Base-by-base conservation (phyloP, 2,329 filamentous ascomycete species). In the Fusarium odoratissimum region DNA sequence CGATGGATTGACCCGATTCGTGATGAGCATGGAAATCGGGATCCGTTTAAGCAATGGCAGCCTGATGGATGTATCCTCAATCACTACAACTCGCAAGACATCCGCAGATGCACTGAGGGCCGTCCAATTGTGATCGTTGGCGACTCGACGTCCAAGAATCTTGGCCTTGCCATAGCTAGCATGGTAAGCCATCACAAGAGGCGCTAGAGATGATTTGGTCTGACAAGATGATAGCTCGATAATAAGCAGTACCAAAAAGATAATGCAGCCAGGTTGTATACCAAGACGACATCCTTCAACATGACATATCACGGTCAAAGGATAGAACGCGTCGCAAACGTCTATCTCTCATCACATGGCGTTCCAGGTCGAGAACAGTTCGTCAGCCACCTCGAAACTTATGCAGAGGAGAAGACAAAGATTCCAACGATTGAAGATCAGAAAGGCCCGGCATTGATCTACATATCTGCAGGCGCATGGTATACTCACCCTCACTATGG, bases 21-120 rank as follows among this genome's bases (percentile, higher is more conserved):
- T 6, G 54, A 77, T 74, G 66, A 70, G 57, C 45, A 73, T 73
- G 73, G 74, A 69, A 73, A 70, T 69, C 72, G 64, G 52, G 75
- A 41, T 64, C 77, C 54, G 64, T 13, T 86, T 83, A 72, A 78
- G 82, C 49, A 83, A 84, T 91, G 90, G 90, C 87, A 90, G 64
- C 87, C 89, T 4, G 83, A 83, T 25, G 87, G 87, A 19, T 92
- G 90, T 79, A 85, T 88, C 49, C 82, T 91, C 76, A 85, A 87
- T 64, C 81, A 86, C 52, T 91, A 91, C 79, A 83, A 83, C 17
- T 77, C 79, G 8, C 78, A 83, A 21, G 86, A 89, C 44, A 83
- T 91, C 40, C 78, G 81, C 21, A 78, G 80, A 57, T 92, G 90
- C 72, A 82, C 90, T 23, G 79, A 80, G 14, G 80, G 83, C 19